Conservation (phyloP, 306 rosid genomes). For the Quercus bicolor region DNA sequence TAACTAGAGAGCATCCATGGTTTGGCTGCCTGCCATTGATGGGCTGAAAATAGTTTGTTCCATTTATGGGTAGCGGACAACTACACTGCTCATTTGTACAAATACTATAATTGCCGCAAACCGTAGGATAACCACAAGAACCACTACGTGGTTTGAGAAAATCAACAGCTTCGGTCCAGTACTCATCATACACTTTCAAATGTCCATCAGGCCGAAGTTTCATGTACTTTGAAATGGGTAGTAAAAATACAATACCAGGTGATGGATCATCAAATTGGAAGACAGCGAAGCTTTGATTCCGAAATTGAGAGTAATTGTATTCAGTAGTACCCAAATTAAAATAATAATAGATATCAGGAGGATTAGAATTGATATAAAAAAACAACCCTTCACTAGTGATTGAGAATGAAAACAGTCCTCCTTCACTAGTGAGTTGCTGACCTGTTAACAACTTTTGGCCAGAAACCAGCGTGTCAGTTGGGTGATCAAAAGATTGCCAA, state of each 20-base stretch:
- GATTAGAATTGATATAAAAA: neutral
- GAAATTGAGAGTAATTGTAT: neutral
- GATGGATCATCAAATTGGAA: rapidly evolving
- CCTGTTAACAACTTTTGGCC: neutral
- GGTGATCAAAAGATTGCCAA: conserved; percentile 21
- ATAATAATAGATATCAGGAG: neutral
- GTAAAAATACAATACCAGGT: rapidly evolving
- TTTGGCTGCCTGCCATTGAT: neutral
- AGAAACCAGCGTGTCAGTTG: neutral
- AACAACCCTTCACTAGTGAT: neutral
- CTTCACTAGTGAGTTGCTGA: neutral
- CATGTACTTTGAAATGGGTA: neutral
- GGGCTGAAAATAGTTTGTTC: neutral
- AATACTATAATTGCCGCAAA: neutral
- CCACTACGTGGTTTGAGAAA: neutral
- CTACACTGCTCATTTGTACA: neutral
- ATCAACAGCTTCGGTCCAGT: neutral
- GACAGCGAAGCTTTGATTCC: too few relatives aligned
- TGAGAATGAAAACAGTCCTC: neutral
- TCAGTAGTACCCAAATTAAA: too few relatives aligned
- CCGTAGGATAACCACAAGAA: neutral
- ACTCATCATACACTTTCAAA: neutral
- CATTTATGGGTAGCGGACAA: neutral
- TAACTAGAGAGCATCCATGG: neutral
- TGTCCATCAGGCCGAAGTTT: neutral